These are phyloP conservation scores for Betula pendula DNA, from an alignment of 306 rosid species.

Conservation along the genomic window DNA sequence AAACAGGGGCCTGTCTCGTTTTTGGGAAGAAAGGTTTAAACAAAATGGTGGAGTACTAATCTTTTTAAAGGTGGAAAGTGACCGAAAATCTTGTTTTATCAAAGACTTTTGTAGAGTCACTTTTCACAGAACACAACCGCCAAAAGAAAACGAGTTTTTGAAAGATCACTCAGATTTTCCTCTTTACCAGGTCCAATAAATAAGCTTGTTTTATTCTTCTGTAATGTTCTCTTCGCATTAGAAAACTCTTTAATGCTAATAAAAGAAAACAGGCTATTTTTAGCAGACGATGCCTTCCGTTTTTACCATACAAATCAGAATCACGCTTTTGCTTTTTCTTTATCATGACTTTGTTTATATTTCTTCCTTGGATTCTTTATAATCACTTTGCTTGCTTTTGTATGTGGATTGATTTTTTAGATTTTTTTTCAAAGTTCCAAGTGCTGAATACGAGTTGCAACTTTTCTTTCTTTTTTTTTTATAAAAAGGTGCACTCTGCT, in stretches of 20 bases:
- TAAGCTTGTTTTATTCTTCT: no score
- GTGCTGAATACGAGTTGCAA: conserved; percentile 22
- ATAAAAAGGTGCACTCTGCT: conserved; percentile 36
- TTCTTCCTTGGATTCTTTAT: conserved; percentile 68
- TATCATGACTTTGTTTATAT: conserved; percentile 16
- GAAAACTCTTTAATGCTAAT: background rate
- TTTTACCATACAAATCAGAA: conserved; percentile 39
- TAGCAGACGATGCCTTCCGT: conserved; percentile 37
- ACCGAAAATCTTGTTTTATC: background rate
- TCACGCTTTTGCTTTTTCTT: conserved; percentile 64
- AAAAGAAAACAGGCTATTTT: conserved; percentile 32
- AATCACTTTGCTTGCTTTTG: conserved; percentile 39
- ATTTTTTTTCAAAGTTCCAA: conserved; percentile 37
- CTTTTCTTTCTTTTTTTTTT: conserved; percentile 33
- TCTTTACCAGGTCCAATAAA: background rate
- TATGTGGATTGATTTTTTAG: conserved; percentile 20
- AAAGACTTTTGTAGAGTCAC: background rate
- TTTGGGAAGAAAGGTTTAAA: no score
- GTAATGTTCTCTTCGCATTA: background rate
- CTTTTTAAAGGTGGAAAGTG: background rate
- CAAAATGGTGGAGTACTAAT: background rate
- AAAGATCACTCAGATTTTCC: background rate
- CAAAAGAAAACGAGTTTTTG: background rate
- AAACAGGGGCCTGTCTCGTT: background rate
- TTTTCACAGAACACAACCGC: background rate